Conservation (phyloP, 2,329 filamentous ascomycete species). For the Stemphylium beticola region DNA sequence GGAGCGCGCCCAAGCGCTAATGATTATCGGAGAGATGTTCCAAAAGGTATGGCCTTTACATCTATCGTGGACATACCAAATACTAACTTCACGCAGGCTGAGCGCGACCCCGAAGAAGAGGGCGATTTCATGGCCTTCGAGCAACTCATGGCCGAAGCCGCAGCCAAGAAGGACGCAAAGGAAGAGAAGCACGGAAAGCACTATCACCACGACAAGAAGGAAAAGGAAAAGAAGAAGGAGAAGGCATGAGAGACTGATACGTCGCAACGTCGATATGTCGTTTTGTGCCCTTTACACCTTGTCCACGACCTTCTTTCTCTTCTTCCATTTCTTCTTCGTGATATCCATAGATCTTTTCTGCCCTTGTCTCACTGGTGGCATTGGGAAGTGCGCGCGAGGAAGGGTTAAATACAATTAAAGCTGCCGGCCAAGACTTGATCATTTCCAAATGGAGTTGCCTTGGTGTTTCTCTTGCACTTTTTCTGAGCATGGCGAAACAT, state of each 20-base stretch:
- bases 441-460: too few species aligned
- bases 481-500: too few species aligned
- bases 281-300: not conserved
- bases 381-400: not conserved
- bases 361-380: not conserved
- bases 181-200: slow-evolving; percentile 81
- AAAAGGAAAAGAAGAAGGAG: slow-evolving; percentile 38
- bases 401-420: too few species aligned
- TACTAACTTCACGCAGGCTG: slow-evolving; percentile 63
- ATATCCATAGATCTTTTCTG: slow-evolving; percentile 40
- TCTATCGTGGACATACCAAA: not conserved
- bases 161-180: slow-evolving; percentile 86
- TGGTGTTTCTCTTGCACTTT: too few species aligned
- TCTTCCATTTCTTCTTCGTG: slow-evolving; percentile 25
- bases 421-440: too few species aligned
- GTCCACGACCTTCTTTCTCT: not conserved
- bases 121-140: slow-evolving; percentile 99
- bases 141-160: slow-evolving; percentile 94
- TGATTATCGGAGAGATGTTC: slow-evolving; percentile 89
- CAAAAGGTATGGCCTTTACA: slow-evolving; percentile 68
- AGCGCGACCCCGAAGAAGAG: slow-evolving; percentile 91
- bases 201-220: slow-evolving; percentile 52
- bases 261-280: too few species aligned
- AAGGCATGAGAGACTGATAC: slow-evolving; percentile 23
- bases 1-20: slow-evolving; percentile 86